A percentile compares a stretch with the other conserved stretches of the same genome.
These are phyloP conservation scores for Sugiyamaella paludigena DNA, from an alignment of 1,139 yeast genomes.

Conservation along the genomic window DNA sequence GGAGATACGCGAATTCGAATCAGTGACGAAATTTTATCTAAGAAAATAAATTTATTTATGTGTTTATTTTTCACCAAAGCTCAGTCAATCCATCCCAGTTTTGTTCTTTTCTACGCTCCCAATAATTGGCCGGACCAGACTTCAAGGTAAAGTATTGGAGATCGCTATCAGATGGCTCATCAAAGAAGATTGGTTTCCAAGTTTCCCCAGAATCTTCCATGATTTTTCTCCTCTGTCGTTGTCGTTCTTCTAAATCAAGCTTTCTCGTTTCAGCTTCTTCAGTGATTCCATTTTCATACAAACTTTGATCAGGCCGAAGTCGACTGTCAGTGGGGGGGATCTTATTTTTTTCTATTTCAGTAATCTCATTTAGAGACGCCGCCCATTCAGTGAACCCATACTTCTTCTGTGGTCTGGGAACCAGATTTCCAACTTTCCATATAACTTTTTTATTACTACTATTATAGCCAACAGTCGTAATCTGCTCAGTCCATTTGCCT, in stretches of 20 bases:
- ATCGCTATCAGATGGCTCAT: conserved; percentile 29
- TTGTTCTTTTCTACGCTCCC: conserved; percentile 56
- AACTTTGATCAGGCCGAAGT: conserved; percentile 76
- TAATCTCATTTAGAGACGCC: conserved; percentile 75
- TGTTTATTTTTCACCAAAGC: conserved; percentile 25
- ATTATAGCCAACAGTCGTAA: conserved; percentile 44
- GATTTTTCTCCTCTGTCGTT: conserved; percentile 70
- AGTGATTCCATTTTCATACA: conserved; percentile 66
- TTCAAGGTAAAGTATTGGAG: conserved; percentile 58
- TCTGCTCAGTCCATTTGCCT: conserved; percentile 77
- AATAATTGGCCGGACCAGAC: conserved; percentile 66
- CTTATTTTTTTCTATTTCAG: conserved; percentile 58
- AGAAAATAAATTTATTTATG: background rate
- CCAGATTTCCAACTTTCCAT: conserved; percentile 67
- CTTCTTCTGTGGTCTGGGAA: conserved; percentile 57
- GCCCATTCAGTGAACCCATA: conserved; percentile 87
- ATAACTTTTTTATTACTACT: conserved; percentile 36
- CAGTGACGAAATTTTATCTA: no score
- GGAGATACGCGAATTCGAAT: no score
- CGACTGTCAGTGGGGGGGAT: conserved; percentile 89
- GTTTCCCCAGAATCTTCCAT: conserved; percentile 46
- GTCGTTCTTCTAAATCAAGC: conserved; percentile 68
- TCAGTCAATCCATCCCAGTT: conserved; percentile 37
- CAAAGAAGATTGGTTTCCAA: conserved; percentile 66
- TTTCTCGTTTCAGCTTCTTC: conserved; percentile 71